Evolutionary conservation across 1,139 yeast genomes (phyloP), one percentile per base, ranked within the genome.

Genomic region (Suhomyces wounanorum): DNA sequence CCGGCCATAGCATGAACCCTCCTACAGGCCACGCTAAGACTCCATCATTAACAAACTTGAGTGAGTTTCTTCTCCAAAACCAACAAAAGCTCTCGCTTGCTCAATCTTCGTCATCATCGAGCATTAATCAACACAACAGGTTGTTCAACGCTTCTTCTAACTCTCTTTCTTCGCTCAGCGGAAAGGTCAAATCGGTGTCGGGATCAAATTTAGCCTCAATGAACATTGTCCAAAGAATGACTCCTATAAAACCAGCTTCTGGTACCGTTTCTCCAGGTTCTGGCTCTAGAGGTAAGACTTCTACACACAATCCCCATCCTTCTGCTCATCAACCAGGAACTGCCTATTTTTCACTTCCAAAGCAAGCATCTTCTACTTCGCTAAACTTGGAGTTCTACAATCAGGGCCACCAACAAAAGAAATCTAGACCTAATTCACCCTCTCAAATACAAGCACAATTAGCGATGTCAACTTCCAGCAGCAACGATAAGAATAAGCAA

Each of bases 351-450:
- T 54, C 49, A 39, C 45, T 58, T 40, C 66, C 63, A 17, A 64
- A 57, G 55, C 73, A 60, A 50, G 59, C 51, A 38, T 66, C 65
- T 21, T 64, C 63, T 45, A 64, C 67, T 11, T 67, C 65, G 41
- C 61, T 63, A 52, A 71, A 64, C 50, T 57, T 69, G 50, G 75
- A 64, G 57, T 70, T 72, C 43, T 67, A 61, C 54, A 63, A 41
- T 25, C 44, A 42, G 10, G 44, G 44, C 44, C 39, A 53, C 14
- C 51, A 51, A 40, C 56, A 50, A 28, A 75, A 74, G 61, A 73
- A 72, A 57, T 72, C 78, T 43, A 59, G 80, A 51, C 79, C 80
- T 9, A 73, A 68, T 58, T 72, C 78, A 9, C 80, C 79, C 10
- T 58, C 55, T 4, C 61, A 55, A 43, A 49, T 57, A 8, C 58